phyloP scores from a whole-genome alignment of 2,329 filamentous ascomycete species.

The Xylariaceae sp. region DNA sequence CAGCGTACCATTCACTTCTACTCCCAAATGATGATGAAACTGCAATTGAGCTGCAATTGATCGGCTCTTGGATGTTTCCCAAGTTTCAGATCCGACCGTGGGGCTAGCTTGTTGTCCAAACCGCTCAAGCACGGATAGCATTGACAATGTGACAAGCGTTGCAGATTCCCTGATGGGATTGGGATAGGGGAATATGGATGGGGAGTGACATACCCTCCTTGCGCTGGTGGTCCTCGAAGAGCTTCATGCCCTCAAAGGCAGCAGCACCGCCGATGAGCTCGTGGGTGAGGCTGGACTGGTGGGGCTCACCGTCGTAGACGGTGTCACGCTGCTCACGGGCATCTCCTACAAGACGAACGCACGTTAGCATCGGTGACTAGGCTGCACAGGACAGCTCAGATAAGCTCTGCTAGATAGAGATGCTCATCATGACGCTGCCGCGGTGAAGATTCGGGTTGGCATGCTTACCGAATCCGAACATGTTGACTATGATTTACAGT shows the following conservation, averaged over 20 bases:
- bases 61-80: neutral
- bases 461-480: constrained; percentile 33
- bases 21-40: neutral
- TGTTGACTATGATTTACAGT: constrained; percentile 18
- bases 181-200: neutral
- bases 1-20: neutral
- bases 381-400: neutral
- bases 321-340: constrained; percentile 40
- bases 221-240: constrained; percentile 71
- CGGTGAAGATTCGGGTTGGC: neutral
- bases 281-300: constrained; percentile 63
- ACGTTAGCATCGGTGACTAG: neutral
- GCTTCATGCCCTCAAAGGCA: constrained; percentile 74
- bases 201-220: constrained; percentile 49
- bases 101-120: too few species aligned
- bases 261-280: constrained; percentile 71
- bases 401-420: neutral
- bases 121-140: too few species aligned
- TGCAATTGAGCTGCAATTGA: neutral
- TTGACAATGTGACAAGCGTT: too few species aligned
- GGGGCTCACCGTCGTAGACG: constrained; percentile 38
- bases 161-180: neutral
- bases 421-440: neutral
- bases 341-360: constrained; percentile 32
- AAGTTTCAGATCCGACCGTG: too few species aligned